A percentile compares a stretch with the other conserved stretches of the same genome.
Conservation (phyloP, 345 rosid genomes). For the Euphorbia lathyris region DNA sequence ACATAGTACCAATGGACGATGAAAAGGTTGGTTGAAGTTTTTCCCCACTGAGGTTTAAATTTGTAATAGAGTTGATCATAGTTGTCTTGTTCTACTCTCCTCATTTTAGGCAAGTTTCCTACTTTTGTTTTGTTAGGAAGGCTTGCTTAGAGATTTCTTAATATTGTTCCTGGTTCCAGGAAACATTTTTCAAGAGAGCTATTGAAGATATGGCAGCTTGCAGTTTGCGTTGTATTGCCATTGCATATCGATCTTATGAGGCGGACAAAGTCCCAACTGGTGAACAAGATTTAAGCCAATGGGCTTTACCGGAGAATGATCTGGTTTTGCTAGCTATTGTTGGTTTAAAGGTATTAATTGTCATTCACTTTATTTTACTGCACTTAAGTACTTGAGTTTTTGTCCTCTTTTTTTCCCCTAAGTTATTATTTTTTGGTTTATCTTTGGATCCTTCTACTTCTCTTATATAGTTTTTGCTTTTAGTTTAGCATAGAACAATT, state of each 20-base stretch:
- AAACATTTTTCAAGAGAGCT: constrained; percentile 51
- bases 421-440: too few relatives aligned
- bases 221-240: constrained; percentile 93
- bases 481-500: too few relatives aligned
- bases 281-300: constrained; percentile 44
- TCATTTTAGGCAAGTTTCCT: background rate
- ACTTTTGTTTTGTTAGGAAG: background rate
- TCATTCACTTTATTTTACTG: background rate
- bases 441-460: too few relatives aligned
- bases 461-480: too few relatives aligned
- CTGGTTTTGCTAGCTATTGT: constrained; percentile 84
- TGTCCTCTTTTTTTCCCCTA: too few relatives aligned
- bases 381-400: background rate
- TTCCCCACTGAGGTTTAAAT: background rate
- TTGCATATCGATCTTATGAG: constrained; percentile 75
- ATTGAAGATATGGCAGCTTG: constrained; percentile 87
- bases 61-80: background rate
- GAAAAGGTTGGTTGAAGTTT: constrained; percentile 46
- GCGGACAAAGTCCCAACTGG: constrained; percentile 54
- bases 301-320: constrained; percentile 88
- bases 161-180: constrained; percentile 37
- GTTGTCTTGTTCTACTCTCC: background rate
- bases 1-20: constrained; percentile 47
- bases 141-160: background rate
- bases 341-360: constrained; percentile 76